Percentiles rank a stretch among this genome's conserved stretches.
Conservation (phyloP, 768 basidiomycete genomes). For the Amanita subjunquillea region DNA sequence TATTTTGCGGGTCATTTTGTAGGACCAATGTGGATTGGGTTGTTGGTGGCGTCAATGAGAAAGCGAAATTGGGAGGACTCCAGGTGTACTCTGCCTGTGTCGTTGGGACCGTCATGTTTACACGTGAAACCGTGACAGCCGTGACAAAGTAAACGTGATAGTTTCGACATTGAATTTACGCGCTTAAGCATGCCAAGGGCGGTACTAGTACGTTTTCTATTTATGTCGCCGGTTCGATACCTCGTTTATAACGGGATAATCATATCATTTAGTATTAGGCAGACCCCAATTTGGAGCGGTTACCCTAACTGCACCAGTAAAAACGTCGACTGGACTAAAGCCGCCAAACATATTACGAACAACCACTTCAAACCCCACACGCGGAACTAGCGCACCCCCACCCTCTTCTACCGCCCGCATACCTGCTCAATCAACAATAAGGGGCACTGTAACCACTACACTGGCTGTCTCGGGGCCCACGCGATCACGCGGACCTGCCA, state of each 20-base stretch:
- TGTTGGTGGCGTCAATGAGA: background rate
- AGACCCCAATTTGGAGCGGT: background rate
- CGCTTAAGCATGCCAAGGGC: conserved; percentile 47
- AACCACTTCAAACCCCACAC: conserved; percentile 12
- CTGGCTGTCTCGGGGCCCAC: conserved; percentile 18
- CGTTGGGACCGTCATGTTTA: no score
- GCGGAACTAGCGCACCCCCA: conserved; percentile 67
- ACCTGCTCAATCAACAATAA: conserved; percentile 13
- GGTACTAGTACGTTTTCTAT: conserved; percentile 41
- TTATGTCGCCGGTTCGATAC: background rate
- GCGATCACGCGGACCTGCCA: conserved; percentile 6
- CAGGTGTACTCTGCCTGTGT: background rate
- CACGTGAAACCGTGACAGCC: no score
- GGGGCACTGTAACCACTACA: conserved; percentile 8
- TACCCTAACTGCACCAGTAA: conserved; percentile 20
- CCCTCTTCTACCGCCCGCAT: conserved; percentile 18
- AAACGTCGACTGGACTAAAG: conserved; percentile 20
- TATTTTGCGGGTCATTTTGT: conserved; percentile 11
- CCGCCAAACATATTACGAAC: conserved; percentile 27
- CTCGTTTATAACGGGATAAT: background rate
- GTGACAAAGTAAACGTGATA: no score
- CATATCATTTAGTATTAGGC: background rate
- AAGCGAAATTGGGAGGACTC: background rate
- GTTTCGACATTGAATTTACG: conserved; percentile 68
- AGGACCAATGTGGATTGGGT: background rate